phyloP scores from a whole-genome alignment of 768 basidiomycete species.

The Lyophyllum shimeji region DNA sequence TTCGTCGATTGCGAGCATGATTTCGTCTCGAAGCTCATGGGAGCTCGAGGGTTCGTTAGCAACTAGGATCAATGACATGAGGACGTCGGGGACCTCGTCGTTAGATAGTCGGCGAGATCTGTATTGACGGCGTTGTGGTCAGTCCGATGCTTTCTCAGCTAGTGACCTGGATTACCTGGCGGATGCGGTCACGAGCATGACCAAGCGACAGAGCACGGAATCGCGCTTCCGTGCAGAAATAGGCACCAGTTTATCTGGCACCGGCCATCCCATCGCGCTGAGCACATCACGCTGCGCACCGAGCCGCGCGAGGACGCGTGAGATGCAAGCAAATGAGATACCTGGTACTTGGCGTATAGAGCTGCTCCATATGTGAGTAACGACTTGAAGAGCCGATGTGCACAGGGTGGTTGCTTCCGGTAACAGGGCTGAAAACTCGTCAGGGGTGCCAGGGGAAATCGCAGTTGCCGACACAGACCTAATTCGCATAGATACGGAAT shows the following conservation, averaged over 20 bases:
- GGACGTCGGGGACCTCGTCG: slow-evolving; percentile 46
- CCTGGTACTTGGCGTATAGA: slow-evolving; percentile 18
- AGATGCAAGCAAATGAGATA: slow-evolving; percentile 34
- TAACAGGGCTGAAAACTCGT: slow-evolving; percentile 25
- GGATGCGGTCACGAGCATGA: slow-evolving; percentile 40
- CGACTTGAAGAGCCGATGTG: slow-evolving; percentile 29
- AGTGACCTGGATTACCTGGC: slow-evolving; percentile 39
- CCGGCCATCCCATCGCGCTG: slow-evolving; percentile 30
- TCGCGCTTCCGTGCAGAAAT: slow-evolving; percentile 25
- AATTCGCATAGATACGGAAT: slow-evolving; percentile 41
- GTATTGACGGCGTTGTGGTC: neutral
- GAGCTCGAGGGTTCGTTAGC: slow-evolving; percentile 54
- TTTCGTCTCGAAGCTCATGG: slow-evolving; percentile 41
- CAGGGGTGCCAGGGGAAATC: neutral
- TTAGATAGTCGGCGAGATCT: slow-evolving; percentile 34
- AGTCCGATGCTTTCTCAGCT: slow-evolving; percentile 1
- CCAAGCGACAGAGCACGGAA: slow-evolving; percentile 37
- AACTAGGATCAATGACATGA: slow-evolving; percentile 51
- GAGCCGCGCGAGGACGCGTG: slow-evolving; percentile 38
- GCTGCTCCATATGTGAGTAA: slow-evolving; percentile 32
- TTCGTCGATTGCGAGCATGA: slow-evolving; percentile 46
- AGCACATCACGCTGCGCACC: slow-evolving; percentile 42
- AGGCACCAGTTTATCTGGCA: slow-evolving; percentile 8
- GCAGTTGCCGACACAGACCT: slow-evolving; percentile 28
- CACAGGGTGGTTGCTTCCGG: slow-evolving; percentile 17